Conservation (phyloP, 2,329 filamentous ascomycete genomes). For the Byssoonygena ceratinophila region DNA sequence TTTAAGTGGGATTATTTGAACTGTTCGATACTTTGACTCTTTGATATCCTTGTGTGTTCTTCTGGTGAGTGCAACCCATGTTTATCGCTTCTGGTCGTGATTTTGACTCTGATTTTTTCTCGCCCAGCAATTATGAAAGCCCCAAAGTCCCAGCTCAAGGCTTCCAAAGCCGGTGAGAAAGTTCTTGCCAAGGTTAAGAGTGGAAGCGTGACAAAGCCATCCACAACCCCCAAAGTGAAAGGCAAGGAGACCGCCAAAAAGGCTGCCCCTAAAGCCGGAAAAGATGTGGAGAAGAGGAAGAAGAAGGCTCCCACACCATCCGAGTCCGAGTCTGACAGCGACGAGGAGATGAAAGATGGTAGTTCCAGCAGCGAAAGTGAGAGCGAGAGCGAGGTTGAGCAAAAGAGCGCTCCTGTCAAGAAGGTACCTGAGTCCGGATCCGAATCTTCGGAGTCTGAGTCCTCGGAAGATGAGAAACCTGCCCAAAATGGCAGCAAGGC, state of each 20-base stretch:
- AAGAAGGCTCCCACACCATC: slow-evolving; percentile 16
- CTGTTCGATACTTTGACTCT: background rate
- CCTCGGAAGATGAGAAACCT: slow-evolving; percentile 21
- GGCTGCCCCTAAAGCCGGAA: slow-evolving; percentile 12
- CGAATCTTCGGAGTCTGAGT: slow-evolving; percentile 24
- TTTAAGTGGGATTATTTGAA: slow-evolving; percentile 2
- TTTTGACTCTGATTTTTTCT: slow-evolving; percentile 18
- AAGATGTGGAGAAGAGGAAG: slow-evolving; percentile 12
- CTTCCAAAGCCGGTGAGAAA: slow-evolving; percentile 35
- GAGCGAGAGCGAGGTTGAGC: slow-evolving; percentile 18
- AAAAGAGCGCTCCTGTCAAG: slow-evolving; percentile 21
- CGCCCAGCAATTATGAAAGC: slow-evolving; percentile 27
- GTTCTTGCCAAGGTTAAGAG: slow-evolving; percentile 40
- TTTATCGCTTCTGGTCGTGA: background rate
- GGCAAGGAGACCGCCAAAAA: slow-evolving; percentile 25
- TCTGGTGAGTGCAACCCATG: background rate
- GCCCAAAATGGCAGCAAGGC: slow-evolving; percentile 19
- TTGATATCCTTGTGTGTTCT: background rate
- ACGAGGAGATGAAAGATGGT: slow-evolving; percentile 10
- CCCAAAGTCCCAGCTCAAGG: slow-evolving; percentile 37
- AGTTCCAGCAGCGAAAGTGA: slow-evolving; percentile 17
- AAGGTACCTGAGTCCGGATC: slow-evolving; percentile 23
- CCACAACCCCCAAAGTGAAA: slow-evolving; percentile 31
- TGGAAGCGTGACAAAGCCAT: slow-evolving; percentile 36
- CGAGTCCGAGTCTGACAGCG: slow-evolving; percentile 14